These are phyloP conservation scores for Calonectria crousiana DNA, from an alignment of 2,329 filamentous ascomycete species.

Conservation along the genomic window DNA sequence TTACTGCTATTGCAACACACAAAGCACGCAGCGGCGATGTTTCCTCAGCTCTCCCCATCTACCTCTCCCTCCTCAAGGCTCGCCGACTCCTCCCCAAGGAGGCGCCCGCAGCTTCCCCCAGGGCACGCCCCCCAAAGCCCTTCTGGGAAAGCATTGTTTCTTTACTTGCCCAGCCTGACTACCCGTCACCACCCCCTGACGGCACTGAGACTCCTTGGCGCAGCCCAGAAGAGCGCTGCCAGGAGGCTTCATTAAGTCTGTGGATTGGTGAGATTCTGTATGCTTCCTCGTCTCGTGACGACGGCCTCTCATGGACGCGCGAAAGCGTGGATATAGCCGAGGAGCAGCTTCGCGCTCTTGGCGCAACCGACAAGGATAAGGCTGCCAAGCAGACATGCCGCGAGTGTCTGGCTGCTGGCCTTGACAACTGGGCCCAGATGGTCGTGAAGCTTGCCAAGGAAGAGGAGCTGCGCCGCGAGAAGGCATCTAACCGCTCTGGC, in stretches of 20 bases:
- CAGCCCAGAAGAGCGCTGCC: conserved; percentile 75
- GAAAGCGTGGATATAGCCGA: conserved; percentile 88
- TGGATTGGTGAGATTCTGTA: conserved; percentile 97
- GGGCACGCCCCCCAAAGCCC: conserved; percentile 17
- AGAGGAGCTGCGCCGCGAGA: conserved; percentile 58
- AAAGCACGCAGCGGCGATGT: conserved; percentile 78
- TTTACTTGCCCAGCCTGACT: conserved; percentile 64
- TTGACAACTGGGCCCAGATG: conserved; percentile 89
- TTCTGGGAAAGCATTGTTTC: conserved; percentile 39
- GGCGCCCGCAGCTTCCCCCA: conserved; percentile 39
- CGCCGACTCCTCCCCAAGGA: conserved; percentile 70
- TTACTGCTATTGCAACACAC: conserved; percentile 84
- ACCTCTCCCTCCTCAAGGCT: conserved; percentile 86
- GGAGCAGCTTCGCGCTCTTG: conserved; percentile 67
- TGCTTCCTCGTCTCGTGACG: conserved; percentile 69
- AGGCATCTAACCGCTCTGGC: conserved; percentile 38
- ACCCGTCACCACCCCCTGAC: conserved; percentile 77
- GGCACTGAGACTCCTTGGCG: conserved; percentile 77
- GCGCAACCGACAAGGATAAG: conserved; percentile 40
- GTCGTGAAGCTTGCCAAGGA: conserved; percentile 72
- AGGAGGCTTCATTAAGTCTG: conserved; percentile 87
- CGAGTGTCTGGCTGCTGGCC: conserved; percentile 80
- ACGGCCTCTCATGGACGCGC: conserved; percentile 89
- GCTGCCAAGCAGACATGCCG: conserved; percentile 70
- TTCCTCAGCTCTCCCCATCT: conserved; percentile 80